Conservation (phyloP, 805 yeast species). For the Nadsonia fulvescens region DNA sequence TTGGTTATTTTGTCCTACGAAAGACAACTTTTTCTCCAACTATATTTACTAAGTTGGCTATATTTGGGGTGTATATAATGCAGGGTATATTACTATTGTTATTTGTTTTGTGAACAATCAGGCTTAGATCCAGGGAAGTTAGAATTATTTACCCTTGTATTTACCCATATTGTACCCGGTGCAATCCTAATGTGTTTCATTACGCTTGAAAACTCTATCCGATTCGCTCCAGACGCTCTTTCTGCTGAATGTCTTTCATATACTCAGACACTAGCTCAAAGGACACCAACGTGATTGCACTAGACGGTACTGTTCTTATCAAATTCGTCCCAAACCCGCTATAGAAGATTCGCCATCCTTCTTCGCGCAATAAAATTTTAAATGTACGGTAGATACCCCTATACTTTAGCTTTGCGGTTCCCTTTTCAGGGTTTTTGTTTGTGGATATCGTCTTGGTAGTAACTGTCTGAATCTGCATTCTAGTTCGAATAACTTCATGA, state of each 20-base stretch:
- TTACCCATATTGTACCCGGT: too few relatives aligned
- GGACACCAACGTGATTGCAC: constrained; percentile 86
- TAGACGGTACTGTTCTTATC: constrained; percentile 82
- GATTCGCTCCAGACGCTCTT: too few relatives aligned
- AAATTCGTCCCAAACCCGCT: constrained; percentile 78
- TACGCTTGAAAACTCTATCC: too few relatives aligned
- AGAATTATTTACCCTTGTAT: too few relatives aligned
- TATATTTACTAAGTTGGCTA: too few relatives aligned
- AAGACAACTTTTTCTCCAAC: too few relatives aligned
- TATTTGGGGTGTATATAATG: too few relatives aligned
- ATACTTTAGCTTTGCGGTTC: constrained; percentile 12
- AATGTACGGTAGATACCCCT: constrained; percentile 21
- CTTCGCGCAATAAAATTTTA: constrained; percentile 31
- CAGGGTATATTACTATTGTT: too few relatives aligned
- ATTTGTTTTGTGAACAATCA: too few relatives aligned
- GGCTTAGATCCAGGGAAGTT: too few relatives aligned
- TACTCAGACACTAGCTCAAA: constrained; percentile 36
- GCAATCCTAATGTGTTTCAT: too few relatives aligned
- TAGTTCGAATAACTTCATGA: constrained; percentile 82
- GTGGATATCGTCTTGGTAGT: constrained; percentile 4
- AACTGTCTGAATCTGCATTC: constrained; percentile 61
- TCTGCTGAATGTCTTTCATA: constrained; percentile 6
- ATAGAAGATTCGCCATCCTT: constrained; percentile 72
- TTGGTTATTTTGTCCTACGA: too few relatives aligned
- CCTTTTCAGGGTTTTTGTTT: constrained; percentile 5